These are phyloP conservation scores for Chaetomiaceae sp. DNA, from an alignment of 2,329 filamentous ascomycete genomes.

Conservation along the genomic window DNA sequence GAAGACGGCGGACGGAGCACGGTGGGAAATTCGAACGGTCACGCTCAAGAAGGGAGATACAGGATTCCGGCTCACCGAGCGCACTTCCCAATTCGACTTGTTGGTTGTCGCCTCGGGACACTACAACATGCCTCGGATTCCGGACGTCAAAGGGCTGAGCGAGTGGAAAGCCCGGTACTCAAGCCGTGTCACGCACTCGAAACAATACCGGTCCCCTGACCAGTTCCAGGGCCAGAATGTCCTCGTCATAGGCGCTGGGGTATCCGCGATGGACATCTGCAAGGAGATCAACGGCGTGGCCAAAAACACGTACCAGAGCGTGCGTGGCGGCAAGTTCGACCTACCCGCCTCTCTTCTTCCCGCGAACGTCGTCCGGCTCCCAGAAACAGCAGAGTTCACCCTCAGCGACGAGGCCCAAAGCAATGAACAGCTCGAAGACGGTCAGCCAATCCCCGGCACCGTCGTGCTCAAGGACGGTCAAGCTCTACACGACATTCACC, in stretches of 20 bases:
- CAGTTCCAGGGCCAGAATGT: conserved; percentile 32
- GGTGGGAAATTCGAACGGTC: conserved; percentile 48
- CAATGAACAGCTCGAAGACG: conserved; percentile 11
- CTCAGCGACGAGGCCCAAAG: conserved; percentile 28
- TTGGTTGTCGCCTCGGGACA: conserved; percentile 62
- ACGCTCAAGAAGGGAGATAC: conserved; percentile 31
- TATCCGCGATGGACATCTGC: conserved; percentile 39
- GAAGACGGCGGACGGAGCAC: conserved; percentile 36
- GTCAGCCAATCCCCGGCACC: conserved; percentile 41
- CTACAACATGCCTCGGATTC: conserved; percentile 58
- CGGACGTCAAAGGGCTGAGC: conserved; percentile 51
- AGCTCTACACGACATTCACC: conserved; percentile 49
- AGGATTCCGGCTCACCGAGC: conserved; percentile 26
- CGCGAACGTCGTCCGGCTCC: conserved; percentile 44
- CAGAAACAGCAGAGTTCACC: conserved; percentile 42
- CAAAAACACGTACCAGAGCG: conserved; percentile 42
- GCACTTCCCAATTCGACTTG: conserved; percentile 49
- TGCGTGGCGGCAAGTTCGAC: conserved; percentile 56
- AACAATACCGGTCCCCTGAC: conserved; percentile 61
- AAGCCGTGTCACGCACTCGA: conserved; percentile 57
- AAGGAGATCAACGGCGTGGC: conserved; percentile 34
- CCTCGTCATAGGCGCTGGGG: conserved; percentile 48
- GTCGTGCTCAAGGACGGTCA: conserved; percentile 48
- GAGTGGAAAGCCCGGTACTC: conserved; percentile 51
- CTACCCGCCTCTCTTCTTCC: conserved; percentile 49